Evolutionary conservation across 345 rosid genomes (phyloP).

Genomic region (Lepidium aucheri): DNA sequence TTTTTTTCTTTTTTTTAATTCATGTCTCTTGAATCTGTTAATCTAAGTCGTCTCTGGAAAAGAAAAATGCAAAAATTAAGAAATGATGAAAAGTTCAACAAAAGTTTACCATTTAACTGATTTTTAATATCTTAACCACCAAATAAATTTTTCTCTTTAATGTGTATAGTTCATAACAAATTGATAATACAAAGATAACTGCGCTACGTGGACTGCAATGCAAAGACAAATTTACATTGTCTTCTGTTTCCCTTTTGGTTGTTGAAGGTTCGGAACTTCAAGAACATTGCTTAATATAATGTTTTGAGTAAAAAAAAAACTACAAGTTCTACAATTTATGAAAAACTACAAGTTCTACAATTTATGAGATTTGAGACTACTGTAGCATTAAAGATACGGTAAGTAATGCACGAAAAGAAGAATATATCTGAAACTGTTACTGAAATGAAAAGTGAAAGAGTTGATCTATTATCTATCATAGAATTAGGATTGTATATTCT

Average conservation of each 20-base stretch:
- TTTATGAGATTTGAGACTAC: background rate
- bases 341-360: background rate
- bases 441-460: background rate
- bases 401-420: background rate
- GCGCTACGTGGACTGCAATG: background rate
- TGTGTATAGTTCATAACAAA: conserved; percentile 8
- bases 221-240: conserved; percentile 4
- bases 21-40: background rate
- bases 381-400: background rate
- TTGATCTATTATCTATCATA: background rate
- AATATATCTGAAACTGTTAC: background rate
- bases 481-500: background rate
- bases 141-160: no score
- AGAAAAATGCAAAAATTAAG: background rate
- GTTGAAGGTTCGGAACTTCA: background rate
- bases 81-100: background rate
- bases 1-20: background rate
- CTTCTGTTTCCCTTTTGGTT: background rate
- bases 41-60: background rate
- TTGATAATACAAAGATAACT: conserved; percentile 51
- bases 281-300: background rate
- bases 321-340: no score
- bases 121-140: background rate
- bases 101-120: background rate
- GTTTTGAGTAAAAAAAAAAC: background rate